Evolutionary conservation across 441 rosid genomes (phyloP).

Genomic region (Dalechampia spathulata): DNA sequence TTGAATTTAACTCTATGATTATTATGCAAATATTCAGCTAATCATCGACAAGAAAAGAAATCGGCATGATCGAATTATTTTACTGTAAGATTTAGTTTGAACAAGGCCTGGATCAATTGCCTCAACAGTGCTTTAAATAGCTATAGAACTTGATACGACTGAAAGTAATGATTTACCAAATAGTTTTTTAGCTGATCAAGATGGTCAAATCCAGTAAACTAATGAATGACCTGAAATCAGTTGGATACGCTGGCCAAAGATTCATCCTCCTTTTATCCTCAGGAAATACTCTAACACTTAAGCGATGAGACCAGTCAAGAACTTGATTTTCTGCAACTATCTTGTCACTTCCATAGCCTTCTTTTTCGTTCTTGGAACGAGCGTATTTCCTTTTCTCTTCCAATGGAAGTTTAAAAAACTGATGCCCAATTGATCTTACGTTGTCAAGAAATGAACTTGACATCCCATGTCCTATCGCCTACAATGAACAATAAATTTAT

Average conservation of each 20-base stretch:
- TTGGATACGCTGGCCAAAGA: conserved; percentile 43
- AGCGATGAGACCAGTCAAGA: conserved; percentile 7
- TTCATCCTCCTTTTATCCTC: conserved; percentile 27
- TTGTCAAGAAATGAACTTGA: conserved; percentile 25
- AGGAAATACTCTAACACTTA: conserved; percentile 19
- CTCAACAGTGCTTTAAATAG: too few species aligned
- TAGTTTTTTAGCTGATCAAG: too few species aligned
- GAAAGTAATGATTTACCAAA: too few species aligned
- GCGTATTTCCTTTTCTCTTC: conserved; percentile 42
- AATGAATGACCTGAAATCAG: conserved; percentile 33
- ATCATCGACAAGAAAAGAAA: too few species aligned
- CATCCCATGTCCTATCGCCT: conserved; percentile 60
- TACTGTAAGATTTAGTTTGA: too few species aligned
- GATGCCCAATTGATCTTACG: conserved; percentile 18
- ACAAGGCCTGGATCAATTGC: too few species aligned
- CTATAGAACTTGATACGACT: too few species aligned
- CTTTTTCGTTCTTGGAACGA: conserved; percentile 29
- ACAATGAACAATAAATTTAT: too few species aligned
- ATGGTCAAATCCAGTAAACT: too few species aligned
- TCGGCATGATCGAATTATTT: too few species aligned
- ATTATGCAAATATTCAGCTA: too few species aligned
- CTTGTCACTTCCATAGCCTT: conserved; percentile 60
- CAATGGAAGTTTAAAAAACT: conserved; percentile 43
- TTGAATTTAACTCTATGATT: too few species aligned
- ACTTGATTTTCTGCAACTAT: conserved; percentile 17